These are phyloP conservation scores for Creolimax fragrantissima DNA, from an alignment of 78 protist genomes.

Conservation along the genomic window DNA sequence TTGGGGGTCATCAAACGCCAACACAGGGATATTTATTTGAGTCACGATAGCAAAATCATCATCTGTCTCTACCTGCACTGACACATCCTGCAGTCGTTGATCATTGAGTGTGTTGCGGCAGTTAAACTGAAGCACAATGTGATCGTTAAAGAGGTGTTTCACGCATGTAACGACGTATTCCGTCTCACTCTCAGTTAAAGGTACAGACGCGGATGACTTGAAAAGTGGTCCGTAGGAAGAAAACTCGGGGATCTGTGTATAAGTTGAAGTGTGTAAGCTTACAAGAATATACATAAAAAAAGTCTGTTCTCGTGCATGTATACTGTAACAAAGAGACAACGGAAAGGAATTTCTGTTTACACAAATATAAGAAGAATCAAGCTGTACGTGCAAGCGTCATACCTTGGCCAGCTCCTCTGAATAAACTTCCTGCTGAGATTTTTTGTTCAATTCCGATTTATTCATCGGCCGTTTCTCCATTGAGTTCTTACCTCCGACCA, in stretches of 20 bases:
- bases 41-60: not conserved
- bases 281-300: too few species aligned
- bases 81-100: conserved; percentile 58
- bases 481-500: not conserved
- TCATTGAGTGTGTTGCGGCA: conserved; percentile 78
- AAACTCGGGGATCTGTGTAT: conserved; percentile 64
- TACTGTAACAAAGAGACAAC: too few species aligned
- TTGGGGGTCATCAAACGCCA: not conserved
- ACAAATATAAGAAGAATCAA: too few species aligned
- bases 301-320: too few species aligned
- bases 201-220: conserved; percentile 35
- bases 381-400: too few species aligned
- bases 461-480: not conserved
- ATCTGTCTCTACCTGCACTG: conserved; percentile 25
- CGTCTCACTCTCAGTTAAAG: conserved; percentile 84
- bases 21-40: not conserved
- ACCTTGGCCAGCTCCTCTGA: not conserved
- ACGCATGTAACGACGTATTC: conserved; percentile 81
- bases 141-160: conserved; percentile 67
- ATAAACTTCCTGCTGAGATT: not conserved
- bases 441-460: not conserved
- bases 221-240: conserved; percentile 55
- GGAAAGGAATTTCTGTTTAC: too few species aligned
- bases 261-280: conserved; percentile 2
- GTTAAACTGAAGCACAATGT: conserved; percentile 77